These are phyloP conservation scores for Oryza australiensis DNA, from an alignment of 176 grass and related monocot species.

Conservation along the genomic window DNA sequence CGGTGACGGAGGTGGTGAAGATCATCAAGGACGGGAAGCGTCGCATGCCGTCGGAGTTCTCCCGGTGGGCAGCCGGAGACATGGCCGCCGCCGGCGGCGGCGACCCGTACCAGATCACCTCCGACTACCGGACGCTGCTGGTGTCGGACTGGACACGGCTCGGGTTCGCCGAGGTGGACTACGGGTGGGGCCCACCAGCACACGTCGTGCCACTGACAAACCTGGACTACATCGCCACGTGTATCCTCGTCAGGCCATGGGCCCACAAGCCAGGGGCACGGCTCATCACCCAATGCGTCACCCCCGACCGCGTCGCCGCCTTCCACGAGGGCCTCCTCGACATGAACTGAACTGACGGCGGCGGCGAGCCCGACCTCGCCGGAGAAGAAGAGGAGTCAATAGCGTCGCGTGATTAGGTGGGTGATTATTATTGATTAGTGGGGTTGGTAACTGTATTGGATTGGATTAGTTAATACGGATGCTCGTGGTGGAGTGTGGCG, in stretches of 20 bases:
- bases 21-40: conserved; percentile 80
- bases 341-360: conserved; percentile 28
- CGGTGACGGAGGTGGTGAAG: conserved; percentile 55
- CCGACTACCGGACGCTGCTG: conserved; percentile 69
- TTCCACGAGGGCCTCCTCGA: conserved; percentile 73
- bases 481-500: conserved; percentile 23
- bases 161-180: conserved; percentile 87
- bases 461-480: conserved; percentile 1
- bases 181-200: conserved; percentile 78
- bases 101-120: conserved; percentile 90
- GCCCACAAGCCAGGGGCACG: conserved; percentile 68
- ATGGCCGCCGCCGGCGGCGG: neutral
- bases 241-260: conserved; percentile 75
- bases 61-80: conserved; percentile 58
- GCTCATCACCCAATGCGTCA: conserved; percentile 88
- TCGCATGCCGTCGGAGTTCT: conserved; percentile 60
- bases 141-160: conserved; percentile 91
- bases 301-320: conserved; percentile 51
- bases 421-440: neutral
- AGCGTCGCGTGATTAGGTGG: neutral
- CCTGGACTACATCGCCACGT: conserved; percentile 89
- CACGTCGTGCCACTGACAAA: conserved; percentile 91
- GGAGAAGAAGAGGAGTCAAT: neutral
- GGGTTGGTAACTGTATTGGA: conserved; percentile 18
- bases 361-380: neutral